Evolutionary conservation across 208 protist species (phyloP), one percentile per base, ranked within the genome.

Genomic region (Crithidia mellificae): DNA sequence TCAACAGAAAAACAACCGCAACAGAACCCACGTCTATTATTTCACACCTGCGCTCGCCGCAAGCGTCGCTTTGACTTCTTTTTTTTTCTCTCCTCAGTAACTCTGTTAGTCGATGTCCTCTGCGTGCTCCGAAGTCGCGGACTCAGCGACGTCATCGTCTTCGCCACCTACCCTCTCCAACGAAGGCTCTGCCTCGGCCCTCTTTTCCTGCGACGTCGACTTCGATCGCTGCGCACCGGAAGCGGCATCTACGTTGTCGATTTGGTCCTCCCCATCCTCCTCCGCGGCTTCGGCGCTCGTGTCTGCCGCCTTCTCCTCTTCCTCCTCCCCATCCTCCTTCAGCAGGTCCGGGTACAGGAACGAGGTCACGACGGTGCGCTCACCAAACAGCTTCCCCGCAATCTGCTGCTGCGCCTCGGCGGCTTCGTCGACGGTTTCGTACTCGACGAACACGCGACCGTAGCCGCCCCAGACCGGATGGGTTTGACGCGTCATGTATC

Each of bases 301-400:
- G 6, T 80, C 46, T 20, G 43, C 52, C 15, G 50, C 38, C 12
- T 69, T 43, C 36, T 54, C 63, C 12, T 80, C 46, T 27, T 66
- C 59, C 36, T 71, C 62, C 19, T 63, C 43, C 27, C 24, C 58
- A 24, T 64, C 63, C 20, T 69, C 63, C 25, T 80, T 58, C 47
- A 91, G 57, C n/a, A 96, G 50, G 43, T 97, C 92, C 15, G 93
- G 88, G 68, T 84, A 94, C 41, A 97, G 78, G 71, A 97, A 97
- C 2, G 89, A 90, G 4, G 92, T 97, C 30, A 97, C 72, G 17
- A 97, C 87, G n/a, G 92, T 95, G 52, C 92, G 85, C 17, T 79
- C 80, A 25, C 84, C 80, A 74, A 95, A 97, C 12, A 93, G 71
- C 52, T 90, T 85, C 4, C 92, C 92, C 1, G 88, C 86, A 55